Evolutionary conservation across 2,329 filamentous ascomycete species (phyloP).

Genomic region (Penicillium sclerotiorum): DNA sequence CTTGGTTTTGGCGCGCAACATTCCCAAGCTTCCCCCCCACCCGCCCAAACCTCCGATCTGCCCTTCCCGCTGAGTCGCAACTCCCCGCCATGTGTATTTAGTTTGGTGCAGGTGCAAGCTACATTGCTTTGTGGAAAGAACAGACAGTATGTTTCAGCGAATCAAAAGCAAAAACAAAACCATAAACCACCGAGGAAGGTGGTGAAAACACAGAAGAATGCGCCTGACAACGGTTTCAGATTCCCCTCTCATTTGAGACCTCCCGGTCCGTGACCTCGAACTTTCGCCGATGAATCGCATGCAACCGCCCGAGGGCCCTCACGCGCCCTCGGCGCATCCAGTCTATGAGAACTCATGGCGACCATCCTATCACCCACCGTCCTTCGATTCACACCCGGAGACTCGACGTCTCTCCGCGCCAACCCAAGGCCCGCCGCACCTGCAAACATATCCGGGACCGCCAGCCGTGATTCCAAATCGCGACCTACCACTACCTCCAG

Average conservation of each 20-base stretch:
- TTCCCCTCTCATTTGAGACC: not conserved
- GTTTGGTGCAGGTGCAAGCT: constrained; percentile 6
- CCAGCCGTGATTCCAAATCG: constrained; percentile 35
- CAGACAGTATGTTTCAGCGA: too few species aligned
- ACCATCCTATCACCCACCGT: constrained; percentile 22
- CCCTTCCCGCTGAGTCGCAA: constrained; percentile 3
- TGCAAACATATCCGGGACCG: constrained; percentile 28
- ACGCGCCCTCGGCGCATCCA: constrained; percentile 29
- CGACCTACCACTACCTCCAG: constrained; percentile 37
- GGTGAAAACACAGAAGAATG: too few species aligned
- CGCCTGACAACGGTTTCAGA: constrained; percentile 11
- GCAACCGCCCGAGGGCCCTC: constrained; percentile 33
- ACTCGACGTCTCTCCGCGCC: constrained; percentile 33
- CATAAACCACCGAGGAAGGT: too few species aligned
- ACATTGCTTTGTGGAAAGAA: constrained; percentile 14
- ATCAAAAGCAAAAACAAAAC: too few species aligned
- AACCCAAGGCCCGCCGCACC: constrained; percentile 28
- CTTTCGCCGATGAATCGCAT: constrained; percentile 33
- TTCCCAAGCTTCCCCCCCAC: constrained; percentile 4
- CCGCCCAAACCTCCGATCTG: not conserved
- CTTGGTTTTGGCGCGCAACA: constrained; percentile 2
- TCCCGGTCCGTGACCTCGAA: not conserved
- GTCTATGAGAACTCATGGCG: constrained; percentile 38
- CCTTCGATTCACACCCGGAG: constrained; percentile 33
- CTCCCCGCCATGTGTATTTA: constrained; percentile 16